Evolutionary conservation across 345 rosid species (phyloP).

Genomic region (Moringa oleifera): DNA sequence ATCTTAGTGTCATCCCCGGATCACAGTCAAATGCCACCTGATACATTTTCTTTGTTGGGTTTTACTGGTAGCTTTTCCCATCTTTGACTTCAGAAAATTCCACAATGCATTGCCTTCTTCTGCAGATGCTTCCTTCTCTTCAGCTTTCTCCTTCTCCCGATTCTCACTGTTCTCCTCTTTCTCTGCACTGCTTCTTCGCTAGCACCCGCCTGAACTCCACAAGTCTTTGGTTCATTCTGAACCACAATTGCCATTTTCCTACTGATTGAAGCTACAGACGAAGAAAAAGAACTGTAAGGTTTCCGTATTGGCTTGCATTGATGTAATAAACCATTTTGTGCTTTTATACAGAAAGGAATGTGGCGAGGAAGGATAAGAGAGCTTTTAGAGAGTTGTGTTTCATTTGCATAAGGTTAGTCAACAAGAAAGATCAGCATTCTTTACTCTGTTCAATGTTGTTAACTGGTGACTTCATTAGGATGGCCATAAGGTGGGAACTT

Average conservation of each 20-base stretch:
- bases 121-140: too few species aligned
- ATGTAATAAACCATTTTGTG: background rate
- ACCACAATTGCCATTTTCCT: conserved; percentile 17
- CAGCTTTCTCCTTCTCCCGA: conserved; percentile 10
- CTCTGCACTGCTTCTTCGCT: conserved; percentile 1
- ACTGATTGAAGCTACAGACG: background rate
- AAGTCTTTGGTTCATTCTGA: background rate
- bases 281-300: background rate
- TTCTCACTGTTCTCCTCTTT: conserved; percentile 11
- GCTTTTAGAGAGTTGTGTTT: too few species aligned
- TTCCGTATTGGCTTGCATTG: conserved; percentile 8
- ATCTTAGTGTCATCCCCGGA: conserved; percentile 25
- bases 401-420: too few species aligned
- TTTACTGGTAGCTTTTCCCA: conserved; percentile 32
- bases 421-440: too few species aligned
- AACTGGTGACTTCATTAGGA: too few species aligned
- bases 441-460: too few species aligned
- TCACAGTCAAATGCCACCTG: conserved; percentile 38
- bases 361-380: conserved; percentile 1
- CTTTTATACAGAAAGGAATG: conserved; percentile 15
- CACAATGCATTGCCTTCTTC: too few species aligned
- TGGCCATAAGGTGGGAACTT: too few species aligned
- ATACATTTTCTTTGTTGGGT: conserved; percentile 38
- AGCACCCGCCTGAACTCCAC: background rate
- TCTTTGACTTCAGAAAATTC: conserved; percentile 26